phyloP scores from a whole-genome alignment of 306 rosid species.

The Castanopsis chinensis region DNA sequence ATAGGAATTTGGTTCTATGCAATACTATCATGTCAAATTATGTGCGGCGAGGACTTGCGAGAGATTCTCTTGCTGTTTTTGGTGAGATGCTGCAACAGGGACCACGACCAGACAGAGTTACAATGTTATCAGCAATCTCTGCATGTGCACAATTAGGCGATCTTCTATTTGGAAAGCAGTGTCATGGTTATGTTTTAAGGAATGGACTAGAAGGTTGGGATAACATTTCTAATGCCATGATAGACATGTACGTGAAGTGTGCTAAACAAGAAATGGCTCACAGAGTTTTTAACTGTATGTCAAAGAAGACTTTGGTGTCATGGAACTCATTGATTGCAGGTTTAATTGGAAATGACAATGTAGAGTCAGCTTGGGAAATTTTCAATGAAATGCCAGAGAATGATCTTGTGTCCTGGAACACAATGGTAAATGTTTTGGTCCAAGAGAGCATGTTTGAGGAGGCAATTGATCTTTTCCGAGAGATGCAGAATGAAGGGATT shows the following conservation, averaged over 20 bases:
- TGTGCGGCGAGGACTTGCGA: constrained; percentile 46
- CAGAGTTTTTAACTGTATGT: constrained; percentile 45
- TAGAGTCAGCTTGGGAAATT: constrained; percentile 49
- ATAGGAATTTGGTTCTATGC: constrained; percentile 67
- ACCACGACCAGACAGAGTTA: constrained; percentile 56
- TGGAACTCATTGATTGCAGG: constrained; percentile 80
- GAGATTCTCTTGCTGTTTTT: constrained; percentile 47
- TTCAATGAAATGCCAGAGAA: constrained; percentile 59
- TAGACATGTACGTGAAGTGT: constrained; percentile 85
- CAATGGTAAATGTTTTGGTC: constrained; percentile 65
- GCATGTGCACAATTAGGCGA: constrained; percentile 62
- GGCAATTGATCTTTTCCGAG: constrained; percentile 63
- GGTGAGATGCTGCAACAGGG: constrained; percentile 50
- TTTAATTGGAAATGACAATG: constrained; percentile 46
- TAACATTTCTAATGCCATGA: constrained; percentile 61
- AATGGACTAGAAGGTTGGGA: constrained; percentile 66
- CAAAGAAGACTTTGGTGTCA: constrained; percentile 59
- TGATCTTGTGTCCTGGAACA: constrained; percentile 80
- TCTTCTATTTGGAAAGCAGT: constrained; percentile 49
- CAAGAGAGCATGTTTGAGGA: constrained; percentile 60
- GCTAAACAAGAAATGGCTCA: constrained; percentile 56
- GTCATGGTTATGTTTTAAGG: constrained; percentile 65
- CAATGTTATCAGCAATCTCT: constrained; percentile 62
- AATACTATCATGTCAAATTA: constrained; percentile 77
- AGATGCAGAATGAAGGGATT: constrained; percentile 57